phyloP scores from a whole-genome alignment of 306 rosid species.

The Prunus mira region DNA sequence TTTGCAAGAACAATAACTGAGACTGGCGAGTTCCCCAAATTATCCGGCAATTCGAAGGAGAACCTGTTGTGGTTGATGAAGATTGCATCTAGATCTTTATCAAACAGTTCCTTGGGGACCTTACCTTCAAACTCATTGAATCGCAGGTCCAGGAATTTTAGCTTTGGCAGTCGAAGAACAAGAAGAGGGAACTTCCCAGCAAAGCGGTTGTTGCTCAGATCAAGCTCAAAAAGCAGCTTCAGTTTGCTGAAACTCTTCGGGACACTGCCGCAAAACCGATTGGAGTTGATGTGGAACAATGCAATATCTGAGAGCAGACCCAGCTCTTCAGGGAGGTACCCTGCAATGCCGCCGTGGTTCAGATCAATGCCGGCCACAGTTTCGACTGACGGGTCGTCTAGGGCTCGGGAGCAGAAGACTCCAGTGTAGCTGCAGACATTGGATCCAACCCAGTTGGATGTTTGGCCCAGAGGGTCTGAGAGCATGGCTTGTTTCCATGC shows the following conservation, averaged over 20 bases:
- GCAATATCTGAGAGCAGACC: conserved; percentile 50
- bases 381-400: conserved; percentile 36
- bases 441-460: conserved; percentile 58
- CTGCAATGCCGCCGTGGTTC: conserved; percentile 75
- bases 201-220: conserved; percentile 64
- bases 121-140: conserved; percentile 73
- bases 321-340: conserved; percentile 64
- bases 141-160: conserved; percentile 58
- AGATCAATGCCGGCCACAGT: conserved; percentile 77
- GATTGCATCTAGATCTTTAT: conserved; percentile 66
- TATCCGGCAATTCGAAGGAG: conserved; percentile 45
- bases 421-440: conserved; percentile 58
- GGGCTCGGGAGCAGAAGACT: conserved; percentile 50
- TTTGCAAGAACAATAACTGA: conserved; percentile 72
- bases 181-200: conserved; percentile 61
- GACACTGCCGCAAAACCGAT: conserved; percentile 65
- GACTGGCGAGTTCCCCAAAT: conserved; percentile 62
- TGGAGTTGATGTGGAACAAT: conserved; percentile 59
- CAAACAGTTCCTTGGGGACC: conserved; percentile 51
- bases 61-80: conserved; percentile 65
- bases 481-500: conserved; percentile 68
- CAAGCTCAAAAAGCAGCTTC: conserved; percentile 52
- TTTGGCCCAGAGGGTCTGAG: conserved; percentile 54
- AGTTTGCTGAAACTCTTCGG: conserved; percentile 45
- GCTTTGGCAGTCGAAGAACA: conserved; percentile 44